These are phyloP conservation scores for Dicorynia guianensis DNA, from an alignment of 306 rosid species.

Conservation along the genomic window DNA sequence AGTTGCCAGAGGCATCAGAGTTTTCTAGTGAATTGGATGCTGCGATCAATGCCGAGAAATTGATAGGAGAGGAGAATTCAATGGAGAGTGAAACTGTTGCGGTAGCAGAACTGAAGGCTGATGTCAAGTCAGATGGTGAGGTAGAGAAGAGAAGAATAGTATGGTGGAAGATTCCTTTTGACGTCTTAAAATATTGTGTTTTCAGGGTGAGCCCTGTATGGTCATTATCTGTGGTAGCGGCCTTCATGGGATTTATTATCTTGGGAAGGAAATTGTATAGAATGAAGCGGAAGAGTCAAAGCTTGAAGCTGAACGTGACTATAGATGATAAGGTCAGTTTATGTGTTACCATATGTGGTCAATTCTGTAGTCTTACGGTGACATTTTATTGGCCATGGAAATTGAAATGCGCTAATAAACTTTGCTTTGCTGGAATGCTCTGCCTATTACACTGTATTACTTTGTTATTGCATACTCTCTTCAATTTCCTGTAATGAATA, in stretches of 20 bases:
- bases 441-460: neutral
- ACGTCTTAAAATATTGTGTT: conserved; percentile 60
- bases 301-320: conserved; percentile 66
- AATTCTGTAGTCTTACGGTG: neutral
- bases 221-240: conserved; percentile 70
- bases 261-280: conserved; percentile 59
- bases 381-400: neutral
- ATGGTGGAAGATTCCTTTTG: conserved; percentile 77
- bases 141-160: conserved; percentile 51
- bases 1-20: conserved; percentile 24
- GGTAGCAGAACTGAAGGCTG: conserved; percentile 39
- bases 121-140: conserved; percentile 38
- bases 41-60: neutral
- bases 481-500: too few species aligned
- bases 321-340: conserved; percentile 68
- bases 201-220: conserved; percentile 65
- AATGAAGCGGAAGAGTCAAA: conserved; percentile 63
- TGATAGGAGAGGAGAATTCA: conserved; percentile 30
- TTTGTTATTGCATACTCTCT: neutral
- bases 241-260: conserved; percentile 58
- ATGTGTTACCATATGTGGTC: neutral
- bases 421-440: too few species aligned
- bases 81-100: conserved; percentile 35
- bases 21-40: conserved; percentile 35
- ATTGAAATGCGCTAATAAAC: neutral